Evolutionary conservation across 768 basidiomycete species (phyloP).

Genomic region (Phlebiopsis flavidoalba): DNA sequence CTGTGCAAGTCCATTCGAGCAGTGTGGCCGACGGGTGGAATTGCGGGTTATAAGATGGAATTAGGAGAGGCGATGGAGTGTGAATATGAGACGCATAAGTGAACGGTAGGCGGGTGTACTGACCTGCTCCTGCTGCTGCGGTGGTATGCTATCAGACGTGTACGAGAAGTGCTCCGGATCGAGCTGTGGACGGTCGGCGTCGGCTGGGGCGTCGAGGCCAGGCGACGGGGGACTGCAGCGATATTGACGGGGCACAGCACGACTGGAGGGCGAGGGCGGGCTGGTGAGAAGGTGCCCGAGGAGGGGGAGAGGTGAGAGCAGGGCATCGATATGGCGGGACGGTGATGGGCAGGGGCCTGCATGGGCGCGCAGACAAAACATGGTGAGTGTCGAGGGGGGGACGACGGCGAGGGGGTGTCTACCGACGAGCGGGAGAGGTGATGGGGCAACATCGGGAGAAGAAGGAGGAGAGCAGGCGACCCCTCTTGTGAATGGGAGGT

Average conservation of each 20-base stretch:
- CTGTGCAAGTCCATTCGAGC: constrained; percentile 6
- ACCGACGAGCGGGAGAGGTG: constrained; percentile 7
- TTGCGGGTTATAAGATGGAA: background rate
- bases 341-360: constrained; percentile 23
- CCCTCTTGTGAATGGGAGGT: constrained; percentile 5
- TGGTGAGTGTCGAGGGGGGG: constrained; percentile 13
- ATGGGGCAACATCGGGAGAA: constrained; percentile 2
- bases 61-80: background rate
- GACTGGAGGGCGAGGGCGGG: constrained; percentile 7
- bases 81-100: background rate
- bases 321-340: constrained; percentile 12
- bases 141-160: background rate
- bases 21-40: background rate
- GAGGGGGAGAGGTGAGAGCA: constrained; percentile 9
- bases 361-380: constrained; percentile 38
- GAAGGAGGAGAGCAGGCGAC: constrained; percentile 7
- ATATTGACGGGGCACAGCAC: constrained; percentile 10
- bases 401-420: constrained; percentile 12
- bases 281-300: constrained; percentile 15
- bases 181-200: constrained; percentile 1
- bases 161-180: constrained; percentile 2
- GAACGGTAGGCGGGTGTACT: constrained; percentile 11
- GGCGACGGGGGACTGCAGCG: constrained; percentile 8
- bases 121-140: constrained; percentile 22
- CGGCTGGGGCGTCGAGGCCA: constrained; percentile 2